Evolutionary conservation across 139 green algal species (phyloP), one percentile per base, ranked within the genome.

Genomic region (Pleodorina starrii): DNA sequence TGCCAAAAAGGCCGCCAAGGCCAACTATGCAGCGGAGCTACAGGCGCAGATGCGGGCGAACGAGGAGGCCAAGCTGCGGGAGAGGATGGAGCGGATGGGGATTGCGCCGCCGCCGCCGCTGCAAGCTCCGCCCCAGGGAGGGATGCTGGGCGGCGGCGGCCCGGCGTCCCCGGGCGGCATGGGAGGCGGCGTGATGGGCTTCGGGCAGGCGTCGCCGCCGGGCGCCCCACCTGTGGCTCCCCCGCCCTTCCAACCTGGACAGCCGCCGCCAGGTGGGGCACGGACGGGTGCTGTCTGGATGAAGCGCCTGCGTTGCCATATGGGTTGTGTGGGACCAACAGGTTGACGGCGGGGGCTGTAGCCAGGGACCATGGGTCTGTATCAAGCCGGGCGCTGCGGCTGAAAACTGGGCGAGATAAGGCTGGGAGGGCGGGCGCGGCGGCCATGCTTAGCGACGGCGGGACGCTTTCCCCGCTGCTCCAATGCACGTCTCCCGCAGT

Each of bases 71-170:
- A 83, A 84, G 50, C 75, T 84, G 84, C 85, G 90, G 3, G 90
- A 92, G 29, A 51, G 72, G 7, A 86, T 60, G 44, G 90, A 92
- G 69, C 90, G 90, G 21, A 44, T 92, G 85, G 90, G 90, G 17
- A 85, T 92, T 0, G 75, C 19, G 35, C 74, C 9, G 6, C 85
- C 54, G 35, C 74, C 54, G 19, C 74, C 40, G 25, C 68, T 82
- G 69, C 84, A 89, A 69, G 21, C n/a, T 3, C 78, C 78, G 17
- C 78, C 16, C 76, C 76, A 48, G 44, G 44, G 4, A 36, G 25
- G 44, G 2, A 43, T 82, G 43, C 36, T 6, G 14, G 69, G 38
- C 19, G 69, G 69, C 35, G 72, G 46, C 44, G 48, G 29, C 11
- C 29, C 76, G 9, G 3, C 9, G 5, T 84, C 76, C 40, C 76